Evolutionary conservation across 2,329 filamentous ascomycete genomes (phyloP), one percentile per base, ranked within the genome.

Genomic region (Ophiostoma tasmaniense): DNA sequence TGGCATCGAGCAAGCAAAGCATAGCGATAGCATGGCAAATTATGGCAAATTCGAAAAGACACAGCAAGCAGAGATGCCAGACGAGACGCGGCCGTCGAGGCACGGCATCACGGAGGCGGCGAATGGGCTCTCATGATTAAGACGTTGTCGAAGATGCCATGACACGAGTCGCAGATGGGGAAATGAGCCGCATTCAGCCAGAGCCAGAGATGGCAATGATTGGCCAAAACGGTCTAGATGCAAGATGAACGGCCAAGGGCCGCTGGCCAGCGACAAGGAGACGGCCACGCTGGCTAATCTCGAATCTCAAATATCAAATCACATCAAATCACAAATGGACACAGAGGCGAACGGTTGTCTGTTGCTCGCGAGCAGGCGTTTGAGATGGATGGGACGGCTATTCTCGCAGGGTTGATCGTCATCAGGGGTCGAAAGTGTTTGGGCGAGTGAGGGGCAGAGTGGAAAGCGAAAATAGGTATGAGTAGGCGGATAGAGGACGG

Each of bases 321-420:
- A 7, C 17, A 45, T 20, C 42, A 45, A 45, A 20, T 45, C 17
- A 6, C 17, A 45, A 45, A 45, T n/a, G 4, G 20, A 45, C 8
- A 45, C 42, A 20, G 42, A 30, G 55, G 7, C 25, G 13, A 30
- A 61, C 25, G 25, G 55, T 20, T 17, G n/a, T 3, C 25, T 61
- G 25, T 14, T 55, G 50, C 50, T 55, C 11, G 13, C 28, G 28
- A 37, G 61, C 64, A 65, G 55, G 28, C 67, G 83, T 85, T 84
- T 85, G 83, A 84, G 79, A 79, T 82, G 82, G 77, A 83, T 82
- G 79, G 79, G 78, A 81, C 76, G 78, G 77, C 74, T 78, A 79
- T 80, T 79, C 78, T 75, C 74, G 76, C 74, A 76, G 76, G 78
- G 78, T 77, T 80, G 80, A 81, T 83, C 79, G 77, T 72, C 81